These are phyloP conservation scores for Penicillium ucsense DNA, from an alignment of 495 filamentous ascomycete genomes.

Conservation along the genomic window DNA sequence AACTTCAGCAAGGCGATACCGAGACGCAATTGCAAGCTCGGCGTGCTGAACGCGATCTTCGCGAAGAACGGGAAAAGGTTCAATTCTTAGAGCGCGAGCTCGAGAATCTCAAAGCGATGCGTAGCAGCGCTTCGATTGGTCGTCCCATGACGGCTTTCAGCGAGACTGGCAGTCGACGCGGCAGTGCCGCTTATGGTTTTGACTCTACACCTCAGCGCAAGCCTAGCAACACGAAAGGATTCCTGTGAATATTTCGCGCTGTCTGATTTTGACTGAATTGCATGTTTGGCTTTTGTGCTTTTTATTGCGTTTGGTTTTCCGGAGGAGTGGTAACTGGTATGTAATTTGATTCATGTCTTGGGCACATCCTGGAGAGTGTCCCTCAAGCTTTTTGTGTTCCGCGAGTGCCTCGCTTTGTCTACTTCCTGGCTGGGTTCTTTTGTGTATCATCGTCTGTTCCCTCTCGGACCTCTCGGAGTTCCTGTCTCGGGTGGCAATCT, in stretches of 20 bases:
- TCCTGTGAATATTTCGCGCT: slow-evolving; percentile 25
- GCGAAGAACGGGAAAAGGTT: slow-evolving; percentile 79
- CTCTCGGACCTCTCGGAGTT: slow-evolving; percentile 1
- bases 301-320: slow-evolving; percentile 1
- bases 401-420: too few species aligned
- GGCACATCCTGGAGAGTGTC: slow-evolving; percentile 10
- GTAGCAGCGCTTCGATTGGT: slow-evolving; percentile 36
- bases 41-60: slow-evolving; percentile 78
- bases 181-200: slow-evolving; percentile 29
- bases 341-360: too few species aligned
- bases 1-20: slow-evolving; percentile 78
- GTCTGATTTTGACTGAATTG: slow-evolving; percentile 10
- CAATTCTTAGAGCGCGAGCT: slow-evolving; percentile 80
- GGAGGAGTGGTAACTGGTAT: too few species aligned
- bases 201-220: slow-evolving; percentile 32
- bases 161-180: slow-evolving; percentile 31
- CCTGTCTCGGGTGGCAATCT: slow-evolving; percentile 6
- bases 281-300: slow-evolving; percentile 4
- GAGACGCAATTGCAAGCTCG: slow-evolving; percentile 69
- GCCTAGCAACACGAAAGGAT: slow-evolving; percentile 42
- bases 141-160: slow-evolving; percentile 27
- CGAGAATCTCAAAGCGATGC: slow-evolving; percentile 70
- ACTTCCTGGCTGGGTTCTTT: too few species aligned
- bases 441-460: too few species aligned
- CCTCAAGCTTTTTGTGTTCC: slow-evolving; percentile 5